Evolutionary conservation across 345 rosid species (phyloP), one percentile per base, ranked within the genome.

Genomic region (Mercurialis annua): DNA sequence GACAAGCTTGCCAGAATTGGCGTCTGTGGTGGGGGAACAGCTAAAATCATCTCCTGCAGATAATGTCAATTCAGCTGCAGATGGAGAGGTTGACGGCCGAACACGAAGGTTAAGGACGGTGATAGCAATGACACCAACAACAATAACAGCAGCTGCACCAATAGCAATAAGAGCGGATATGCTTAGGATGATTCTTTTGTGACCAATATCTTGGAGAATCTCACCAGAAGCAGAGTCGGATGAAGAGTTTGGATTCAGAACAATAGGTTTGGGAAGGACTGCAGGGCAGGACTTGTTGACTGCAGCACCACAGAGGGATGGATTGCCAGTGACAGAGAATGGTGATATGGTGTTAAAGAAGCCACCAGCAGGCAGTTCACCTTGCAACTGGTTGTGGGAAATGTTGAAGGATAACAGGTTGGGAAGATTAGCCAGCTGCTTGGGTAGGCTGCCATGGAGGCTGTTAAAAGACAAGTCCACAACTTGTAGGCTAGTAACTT

Each of bases 1-100:
- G 65, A 95, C 98, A 53, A 95, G 99, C 79, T 95, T 95, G 73
- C 99, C 99, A 21, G 95, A 95, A 82, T 88, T 89, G 61, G 96
- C 92, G 71, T 92, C 98, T 2, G 95, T 90, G 2, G 90, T 83
- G 18, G 93, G 84, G 34, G 99, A 95, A 36, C 63, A 75, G 72
- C 97, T 95, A 70, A 84, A 92, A 62, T 90, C 98, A 68, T 88
- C 96, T 12, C 87, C 96, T 0, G 83, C 97, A 0, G 96, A 91
- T 40, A 91, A 82, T 20, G 92, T 21, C 18, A 85, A 82, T 24
- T 88, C 95, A 30, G 78, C 92, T 1, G 92, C 92, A 56, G 92
- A 79, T 47, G 80, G 82, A 26, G 96, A 79, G 31, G 80, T 71
- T 44, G 96, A 64, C 3, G 96, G 85, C 0, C 87, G 83, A 29